phyloP scores from a whole-genome alignment of 148 eudicot genomes.

The Camellia lanceoleosa region DNA sequence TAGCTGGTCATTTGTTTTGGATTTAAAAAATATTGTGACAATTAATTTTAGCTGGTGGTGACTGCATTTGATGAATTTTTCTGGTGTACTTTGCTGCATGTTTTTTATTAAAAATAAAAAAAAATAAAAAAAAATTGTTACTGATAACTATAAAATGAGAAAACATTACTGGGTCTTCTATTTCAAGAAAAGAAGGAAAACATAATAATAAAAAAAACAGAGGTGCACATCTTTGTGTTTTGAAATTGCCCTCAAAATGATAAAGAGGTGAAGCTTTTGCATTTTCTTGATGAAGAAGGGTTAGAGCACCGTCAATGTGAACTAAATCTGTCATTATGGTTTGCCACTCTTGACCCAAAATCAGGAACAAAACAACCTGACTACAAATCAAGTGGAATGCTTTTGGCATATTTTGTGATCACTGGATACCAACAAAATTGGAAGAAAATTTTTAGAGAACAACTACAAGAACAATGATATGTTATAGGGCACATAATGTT shows the following conservation, averaged over 20 bases:
- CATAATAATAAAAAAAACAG: background rate
- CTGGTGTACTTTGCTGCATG: background rate
- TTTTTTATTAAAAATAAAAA: too few relatives aligned
- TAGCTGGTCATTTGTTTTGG: too few relatives aligned
- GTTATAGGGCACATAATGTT: too few relatives aligned
- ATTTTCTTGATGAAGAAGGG: background rate
- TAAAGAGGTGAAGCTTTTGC: background rate
- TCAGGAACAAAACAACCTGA: background rate
- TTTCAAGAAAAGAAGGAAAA: background rate
- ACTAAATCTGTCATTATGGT: background rate
- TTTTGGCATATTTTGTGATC: too few relatives aligned
- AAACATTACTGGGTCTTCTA: background rate
- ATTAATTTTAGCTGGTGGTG: background rate
- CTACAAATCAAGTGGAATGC: background rate
- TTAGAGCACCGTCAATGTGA: background rate
- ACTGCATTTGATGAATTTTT: background rate
- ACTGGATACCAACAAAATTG: too few relatives aligned
- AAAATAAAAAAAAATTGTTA: background rate
- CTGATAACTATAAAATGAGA: background rate
- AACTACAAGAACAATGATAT: too few relatives aligned
- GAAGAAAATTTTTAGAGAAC: too few relatives aligned
- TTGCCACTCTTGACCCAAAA: background rate
- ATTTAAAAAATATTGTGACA: background rate
- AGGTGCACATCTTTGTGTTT: background rate
- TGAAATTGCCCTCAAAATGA: background rate